Evolutionary conservation across 768 basidiomycete species (phyloP).

Genomic region (Agaricus sinodeliciosus): DNA sequence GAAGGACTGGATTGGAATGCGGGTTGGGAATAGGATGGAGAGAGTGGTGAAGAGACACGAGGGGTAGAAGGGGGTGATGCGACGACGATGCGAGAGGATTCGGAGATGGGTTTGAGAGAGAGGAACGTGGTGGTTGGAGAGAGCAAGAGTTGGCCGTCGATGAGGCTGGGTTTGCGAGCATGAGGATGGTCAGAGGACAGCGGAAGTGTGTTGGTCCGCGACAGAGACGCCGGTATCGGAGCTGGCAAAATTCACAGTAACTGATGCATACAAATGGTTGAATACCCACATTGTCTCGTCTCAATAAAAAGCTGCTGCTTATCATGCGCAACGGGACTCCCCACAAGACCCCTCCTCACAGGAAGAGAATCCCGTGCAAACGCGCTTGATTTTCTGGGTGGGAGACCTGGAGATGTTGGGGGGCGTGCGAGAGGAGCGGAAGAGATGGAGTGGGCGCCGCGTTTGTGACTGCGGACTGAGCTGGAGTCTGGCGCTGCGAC

Average conservation of each 20-base stretch:
- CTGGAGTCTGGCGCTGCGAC: constrained; percentile 46
- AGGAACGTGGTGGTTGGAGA: constrained; percentile 31
- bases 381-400: constrained; percentile 12
- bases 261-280: constrained; percentile 4
- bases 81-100: constrained; percentile 22
- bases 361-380: neutral
- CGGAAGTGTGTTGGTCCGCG: constrained; percentile 45
- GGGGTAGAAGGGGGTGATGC: constrained; percentile 29
- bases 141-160: constrained; percentile 44
- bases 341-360: constrained; percentile 47
- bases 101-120: constrained; percentile 8
- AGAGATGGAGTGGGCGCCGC: constrained; percentile 75
- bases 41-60: constrained; percentile 21
- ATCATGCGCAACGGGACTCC: constrained; percentile 28
- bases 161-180: constrained; percentile 65
- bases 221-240: constrained; percentile 27
- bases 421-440: constrained; percentile 77
- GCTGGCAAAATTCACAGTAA: constrained; percentile 14
- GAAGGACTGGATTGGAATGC: constrained; percentile 16
- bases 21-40: constrained; percentile 18
- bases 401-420: constrained; percentile 71
- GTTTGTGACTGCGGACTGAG: constrained; percentile 34
- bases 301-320: constrained; percentile 21
- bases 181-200: constrained; percentile 64
- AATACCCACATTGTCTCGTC: constrained; percentile 15